phyloP scores from a whole-genome alignment of 176 grass and related monocot species.

The Triticum dicoccoides region DNA sequence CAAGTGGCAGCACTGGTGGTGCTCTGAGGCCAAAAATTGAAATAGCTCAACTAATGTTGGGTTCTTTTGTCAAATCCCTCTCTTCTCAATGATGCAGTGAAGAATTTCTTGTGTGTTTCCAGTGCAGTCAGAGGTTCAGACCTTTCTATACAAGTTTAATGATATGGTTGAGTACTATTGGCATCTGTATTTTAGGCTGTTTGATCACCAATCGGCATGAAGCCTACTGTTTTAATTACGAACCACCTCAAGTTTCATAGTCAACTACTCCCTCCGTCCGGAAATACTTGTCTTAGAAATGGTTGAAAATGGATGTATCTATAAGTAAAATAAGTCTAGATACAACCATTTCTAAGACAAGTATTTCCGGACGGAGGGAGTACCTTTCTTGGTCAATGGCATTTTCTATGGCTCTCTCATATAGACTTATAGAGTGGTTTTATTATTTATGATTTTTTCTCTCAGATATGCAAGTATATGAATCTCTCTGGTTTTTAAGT shows the following conservation, averaged over 20 bases:
- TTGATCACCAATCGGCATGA: not conserved
- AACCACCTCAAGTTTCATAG: not conserved
- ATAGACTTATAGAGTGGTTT: not conserved
- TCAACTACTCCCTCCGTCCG: not conserved
- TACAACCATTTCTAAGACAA: no score
- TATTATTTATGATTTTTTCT: not conserved
- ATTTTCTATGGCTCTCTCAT: constrained; percentile 17
- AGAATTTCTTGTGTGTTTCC: not conserved
- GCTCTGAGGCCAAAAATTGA: not conserved
- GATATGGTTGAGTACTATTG: not conserved
- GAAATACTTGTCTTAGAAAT: no score
- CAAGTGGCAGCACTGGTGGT: not conserved
- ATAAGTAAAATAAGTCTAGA: no score
- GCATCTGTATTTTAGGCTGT: constrained; percentile 21
- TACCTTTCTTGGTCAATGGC: constrained; percentile 1
- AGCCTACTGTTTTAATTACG: not conserved
- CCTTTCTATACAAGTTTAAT: not conserved
- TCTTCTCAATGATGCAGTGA: not conserved
- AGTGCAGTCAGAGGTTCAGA: not conserved
- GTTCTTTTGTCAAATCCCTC: not conserved
- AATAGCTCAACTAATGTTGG: not conserved
- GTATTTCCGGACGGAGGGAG: no score
- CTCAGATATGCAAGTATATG: constrained; percentile 11
- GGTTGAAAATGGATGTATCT: no score
- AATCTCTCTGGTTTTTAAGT: not conserved